Evolutionary conservation across 140 eudicot genomes (phyloP).

Genomic region (Ambrosia hybrid): DNA sequence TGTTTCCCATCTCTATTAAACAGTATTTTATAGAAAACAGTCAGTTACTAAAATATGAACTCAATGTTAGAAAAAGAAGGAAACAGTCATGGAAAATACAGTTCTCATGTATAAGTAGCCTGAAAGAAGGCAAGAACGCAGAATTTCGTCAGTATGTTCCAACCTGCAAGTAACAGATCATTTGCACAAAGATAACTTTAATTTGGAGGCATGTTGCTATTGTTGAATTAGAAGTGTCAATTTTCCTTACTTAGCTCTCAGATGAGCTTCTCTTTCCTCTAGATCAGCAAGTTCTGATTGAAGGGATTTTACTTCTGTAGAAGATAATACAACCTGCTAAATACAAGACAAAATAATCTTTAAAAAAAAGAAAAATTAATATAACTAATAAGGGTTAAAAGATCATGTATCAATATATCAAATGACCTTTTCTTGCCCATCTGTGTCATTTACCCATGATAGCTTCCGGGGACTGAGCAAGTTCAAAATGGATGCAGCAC

Average conservation of each 20-base stretch:
- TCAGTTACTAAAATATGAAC: neutral
- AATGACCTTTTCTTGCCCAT: conserved; percentile 68
- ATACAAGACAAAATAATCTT: neutral
- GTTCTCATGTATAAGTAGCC: conserved; percentile 72
- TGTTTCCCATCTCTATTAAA: conserved; percentile 82
- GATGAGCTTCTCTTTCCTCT: conserved; percentile 81
- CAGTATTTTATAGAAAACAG: neutral
- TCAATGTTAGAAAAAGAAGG: neutral
- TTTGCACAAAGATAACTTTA: neutral
- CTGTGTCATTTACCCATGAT: conserved; percentile 53
- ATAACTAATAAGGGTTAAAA: neutral
- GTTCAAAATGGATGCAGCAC: conserved; percentile 70
- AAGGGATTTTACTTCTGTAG: conserved; percentile 64
- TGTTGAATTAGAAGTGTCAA: conserved; percentile 2
- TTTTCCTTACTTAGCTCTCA: conserved; percentile 73
- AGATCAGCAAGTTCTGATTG: conserved; percentile 67
- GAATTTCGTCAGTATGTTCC: conserved; percentile 80
- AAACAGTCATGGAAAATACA: conserved; percentile 32
- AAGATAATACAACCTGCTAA: conserved; percentile 29
- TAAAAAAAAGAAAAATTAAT: too few species aligned
- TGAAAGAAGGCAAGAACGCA: conserved; percentile 69
- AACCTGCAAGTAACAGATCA: conserved; percentile 45
- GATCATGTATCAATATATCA: neutral
- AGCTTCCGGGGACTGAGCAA: conserved; percentile 58
- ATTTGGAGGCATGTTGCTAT: neutral